Percentiles rank a stretch among this genome's conserved stretches.
These are phyloP conservation scores for Vitis hybrid DNA, from an alignment of 177 flowering plant species.

Conservation along the genomic window DNA sequence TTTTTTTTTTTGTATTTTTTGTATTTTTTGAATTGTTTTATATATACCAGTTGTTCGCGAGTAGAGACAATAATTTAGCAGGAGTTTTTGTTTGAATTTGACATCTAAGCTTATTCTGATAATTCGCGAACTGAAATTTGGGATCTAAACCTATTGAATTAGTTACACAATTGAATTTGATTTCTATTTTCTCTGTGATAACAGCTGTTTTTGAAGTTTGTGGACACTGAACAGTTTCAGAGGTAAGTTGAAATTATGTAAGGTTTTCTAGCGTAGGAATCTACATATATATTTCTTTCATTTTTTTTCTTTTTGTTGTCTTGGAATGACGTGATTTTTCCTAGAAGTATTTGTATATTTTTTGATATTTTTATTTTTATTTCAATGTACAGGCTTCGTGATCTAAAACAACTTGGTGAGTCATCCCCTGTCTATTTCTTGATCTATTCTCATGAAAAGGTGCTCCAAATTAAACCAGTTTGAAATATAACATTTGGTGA, in stretches of 20 bases:
- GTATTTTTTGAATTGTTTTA: too few relatives aligned
- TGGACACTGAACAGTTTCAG: slow-evolving; percentile 93
- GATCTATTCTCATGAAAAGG: not conserved
- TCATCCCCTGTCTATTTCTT: not conserved
- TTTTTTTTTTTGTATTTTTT: too few relatives aligned
- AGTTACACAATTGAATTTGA: not conserved
- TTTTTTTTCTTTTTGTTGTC: not conserved
- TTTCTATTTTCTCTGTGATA: slow-evolving; percentile 17
- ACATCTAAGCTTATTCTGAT: too few relatives aligned
- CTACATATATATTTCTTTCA: not conserved
- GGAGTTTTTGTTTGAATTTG: too few relatives aligned
- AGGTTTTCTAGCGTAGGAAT: not conserved
- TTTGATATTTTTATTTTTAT: slow-evolving; percentile 1
- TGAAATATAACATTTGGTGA: too few relatives aligned
- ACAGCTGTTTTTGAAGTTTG: slow-evolving; percentile 79
- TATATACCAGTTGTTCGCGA: too few relatives aligned
- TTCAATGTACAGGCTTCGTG: slow-evolving; percentile 73
- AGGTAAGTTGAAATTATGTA: slow-evolving; percentile 48
- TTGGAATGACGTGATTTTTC: not conserved
- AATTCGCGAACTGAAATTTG: too few relatives aligned
- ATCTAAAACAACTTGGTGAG: slow-evolving; percentile 92
- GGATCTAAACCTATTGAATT: too few relatives aligned
- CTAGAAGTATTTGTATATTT: not conserved
- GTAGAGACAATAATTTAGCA: too few relatives aligned
- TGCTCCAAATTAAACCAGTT: too few relatives aligned